These are phyloP conservation scores for Stromatinia cepivora DNA, from an alignment of 2,329 filamentous ascomycete genomes.

Conservation along the genomic window DNA sequence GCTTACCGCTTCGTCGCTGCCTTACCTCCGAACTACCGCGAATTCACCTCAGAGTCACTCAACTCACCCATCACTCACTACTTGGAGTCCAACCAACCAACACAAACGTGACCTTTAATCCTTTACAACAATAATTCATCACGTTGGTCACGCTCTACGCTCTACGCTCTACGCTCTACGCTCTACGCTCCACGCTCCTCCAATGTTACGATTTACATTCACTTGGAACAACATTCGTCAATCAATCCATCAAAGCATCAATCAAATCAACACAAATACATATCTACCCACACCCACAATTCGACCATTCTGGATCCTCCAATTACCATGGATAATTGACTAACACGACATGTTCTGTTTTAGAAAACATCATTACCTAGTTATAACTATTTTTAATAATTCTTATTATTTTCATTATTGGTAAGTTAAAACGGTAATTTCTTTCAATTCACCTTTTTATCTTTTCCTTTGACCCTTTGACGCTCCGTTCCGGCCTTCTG, in stretches of 20 bases:
- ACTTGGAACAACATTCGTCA: neutral
- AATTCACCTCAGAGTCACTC: neutral
- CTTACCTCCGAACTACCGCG: slow-evolving; percentile 4
- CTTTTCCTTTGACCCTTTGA: slow-evolving; percentile 1
- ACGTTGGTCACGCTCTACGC: neutral
- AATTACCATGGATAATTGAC: slow-evolving; percentile 12
- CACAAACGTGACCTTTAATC: slow-evolving; percentile 9
- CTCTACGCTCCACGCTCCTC: neutral
- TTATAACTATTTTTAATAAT: neutral
- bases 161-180: neutral
- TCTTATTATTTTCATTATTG: neutral
- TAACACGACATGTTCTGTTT: slow-evolving; percentile 16
- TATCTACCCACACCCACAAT: neutral
- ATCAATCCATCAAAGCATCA: neutral
- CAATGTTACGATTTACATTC: neutral
- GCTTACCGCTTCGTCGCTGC: slow-evolving; percentile 16
- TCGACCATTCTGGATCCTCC: slow-evolving; percentile 7
- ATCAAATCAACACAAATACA: neutral
- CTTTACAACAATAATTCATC: neutral
- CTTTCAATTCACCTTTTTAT: neutral
- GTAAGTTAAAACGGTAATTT: neutral
- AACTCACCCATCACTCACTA: neutral
- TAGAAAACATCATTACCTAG: neutral
- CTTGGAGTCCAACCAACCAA: neutral
- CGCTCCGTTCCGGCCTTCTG: neutral